A percentile compares a stretch with the other conserved stretches of the same genome.
Evolutionary conservation across 2,329 filamentous ascomycete genomes (phyloP).

Genomic region (Paracoccidioides lutzii): DNA sequence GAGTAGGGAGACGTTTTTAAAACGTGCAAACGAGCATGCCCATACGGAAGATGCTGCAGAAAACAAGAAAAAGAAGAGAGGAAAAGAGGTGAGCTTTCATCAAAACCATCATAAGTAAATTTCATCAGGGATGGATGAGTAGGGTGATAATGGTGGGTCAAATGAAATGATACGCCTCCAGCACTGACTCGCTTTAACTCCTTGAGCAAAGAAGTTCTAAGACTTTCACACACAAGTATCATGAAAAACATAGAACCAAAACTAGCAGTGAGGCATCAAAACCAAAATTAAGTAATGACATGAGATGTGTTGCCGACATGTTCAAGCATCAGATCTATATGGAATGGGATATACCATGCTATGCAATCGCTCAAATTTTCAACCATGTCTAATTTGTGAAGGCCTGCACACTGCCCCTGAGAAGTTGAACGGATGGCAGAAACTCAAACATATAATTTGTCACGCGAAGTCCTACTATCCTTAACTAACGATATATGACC

Average conservation of each 20-base stretch:
- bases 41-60: too few species aligned
- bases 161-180: too few species aligned
- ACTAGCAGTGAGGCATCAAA: too few species aligned
- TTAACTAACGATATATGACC: conserved; percentile 2
- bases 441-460: neutral
- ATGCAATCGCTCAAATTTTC: neutral
- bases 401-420: too few species aligned
- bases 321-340: neutral
- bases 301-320: neutral
- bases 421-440: neutral
- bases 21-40: neutral
- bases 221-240: too few species aligned
- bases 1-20: neutral
- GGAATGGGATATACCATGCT: neutral
- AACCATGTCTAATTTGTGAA: neutral
- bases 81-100: neutral
- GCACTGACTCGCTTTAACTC: too few species aligned
- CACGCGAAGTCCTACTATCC: neutral
- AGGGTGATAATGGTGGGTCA: too few species aligned
- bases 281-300: neutral
- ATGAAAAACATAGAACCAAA: too few species aligned
- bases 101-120: neutral
- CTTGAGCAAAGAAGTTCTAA: too few species aligned
- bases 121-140: too few species aligned
- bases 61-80: neutral